phyloP scores from a whole-genome alignment of 2,329 filamentous ascomycete species.

The Paecilomyces sp. region DNA sequence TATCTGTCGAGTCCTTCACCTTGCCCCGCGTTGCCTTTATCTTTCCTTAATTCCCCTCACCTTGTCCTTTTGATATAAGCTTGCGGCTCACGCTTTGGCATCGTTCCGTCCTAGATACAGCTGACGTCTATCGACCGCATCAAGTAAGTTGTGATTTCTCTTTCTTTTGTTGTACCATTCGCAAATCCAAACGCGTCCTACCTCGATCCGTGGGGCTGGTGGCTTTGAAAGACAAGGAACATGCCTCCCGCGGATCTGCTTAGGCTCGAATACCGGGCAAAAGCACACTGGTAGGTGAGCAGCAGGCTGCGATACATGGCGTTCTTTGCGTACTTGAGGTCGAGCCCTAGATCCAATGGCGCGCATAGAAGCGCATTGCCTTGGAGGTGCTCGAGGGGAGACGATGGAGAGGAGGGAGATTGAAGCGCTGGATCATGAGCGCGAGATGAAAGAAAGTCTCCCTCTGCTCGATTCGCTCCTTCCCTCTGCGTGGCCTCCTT shows the following conservation, averaged over 20 bases:
- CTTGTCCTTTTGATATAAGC: slow-evolving; percentile 5
- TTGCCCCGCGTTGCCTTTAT: slow-evolving; percentile 1
- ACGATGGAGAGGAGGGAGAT: background rate
- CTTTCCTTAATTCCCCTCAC: slow-evolving; percentile 1
- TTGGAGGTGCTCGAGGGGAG: background rate
- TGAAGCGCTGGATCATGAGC: background rate
- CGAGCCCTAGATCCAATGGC: background rate
- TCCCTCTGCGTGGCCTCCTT: background rate
- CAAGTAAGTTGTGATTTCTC: slow-evolving; percentile 32
- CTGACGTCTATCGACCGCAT: slow-evolving; percentile 41
- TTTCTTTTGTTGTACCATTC: slow-evolving; percentile 2
- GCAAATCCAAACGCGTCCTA: background rate
- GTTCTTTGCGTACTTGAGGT: background rate
- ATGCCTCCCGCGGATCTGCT: background rate
- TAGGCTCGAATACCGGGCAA: background rate
- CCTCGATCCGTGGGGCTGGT: background rate
- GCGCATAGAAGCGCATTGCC: background rate
- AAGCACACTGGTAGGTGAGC: background rate
- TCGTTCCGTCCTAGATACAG: slow-evolving; percentile 20
- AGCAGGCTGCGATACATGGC: background rate
- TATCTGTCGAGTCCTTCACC: background rate
- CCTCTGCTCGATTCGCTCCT: background rate
- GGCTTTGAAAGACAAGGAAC: background rate
- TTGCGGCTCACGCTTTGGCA: slow-evolving; percentile 11
- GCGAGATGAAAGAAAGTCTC: background rate